These are phyloP conservation scores for Hymenotorrendiella dingleyae DNA, from an alignment of 2,329 filamentous ascomycete species.

Conservation along the genomic window DNA sequence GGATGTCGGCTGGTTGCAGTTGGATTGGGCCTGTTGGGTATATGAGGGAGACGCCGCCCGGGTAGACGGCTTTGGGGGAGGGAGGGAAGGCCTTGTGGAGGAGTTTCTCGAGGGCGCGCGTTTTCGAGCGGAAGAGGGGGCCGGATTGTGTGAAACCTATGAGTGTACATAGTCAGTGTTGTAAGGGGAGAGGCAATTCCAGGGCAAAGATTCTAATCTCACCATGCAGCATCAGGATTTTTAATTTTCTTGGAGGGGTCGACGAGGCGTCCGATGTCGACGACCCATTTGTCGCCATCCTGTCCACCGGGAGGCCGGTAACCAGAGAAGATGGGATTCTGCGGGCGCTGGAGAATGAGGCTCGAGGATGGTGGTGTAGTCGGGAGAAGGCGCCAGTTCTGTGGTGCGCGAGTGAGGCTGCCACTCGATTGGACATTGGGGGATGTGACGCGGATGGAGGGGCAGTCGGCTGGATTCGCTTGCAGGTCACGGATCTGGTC, in stretches of 20 bases:
- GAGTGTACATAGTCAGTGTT: conserved; percentile 1
- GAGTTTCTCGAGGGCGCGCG: conserved; percentile 76
- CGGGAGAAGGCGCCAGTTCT: neutral
- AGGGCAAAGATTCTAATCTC: too few species aligned
- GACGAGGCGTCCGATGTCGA: conserved; percentile 1
- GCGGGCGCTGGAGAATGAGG: conserved; percentile 1
- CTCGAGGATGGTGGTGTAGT: neutral
- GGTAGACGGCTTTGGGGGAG: conserved; percentile 46
- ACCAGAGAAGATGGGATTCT: neutral
- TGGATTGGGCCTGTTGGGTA: conserved; percentile 66
- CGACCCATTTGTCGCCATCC: conserved; percentile 8
- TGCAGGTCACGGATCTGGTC: neutral
- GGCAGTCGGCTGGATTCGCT: neutral
- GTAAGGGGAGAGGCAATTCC: too few species aligned
- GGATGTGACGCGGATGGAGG: neutral
- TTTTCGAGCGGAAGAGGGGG: conserved; percentile 78
- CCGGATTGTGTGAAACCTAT: conserved; percentile 87
- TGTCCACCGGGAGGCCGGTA: neutral
- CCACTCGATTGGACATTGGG: conserved; percentile 8
- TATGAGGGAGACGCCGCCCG: conserved; percentile 46
- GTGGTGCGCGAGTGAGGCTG: conserved; percentile 9
- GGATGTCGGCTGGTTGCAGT: conserved; percentile 60
- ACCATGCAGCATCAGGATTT: conserved; percentile 76
- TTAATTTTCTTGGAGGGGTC: conserved; percentile 35
- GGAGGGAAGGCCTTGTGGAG: conserved; percentile 65